These are phyloP conservation scores for Chrysoporthe deuterocubensis DNA, from an alignment of 2,329 filamentous ascomycete genomes.

Conservation along the genomic window DNA sequence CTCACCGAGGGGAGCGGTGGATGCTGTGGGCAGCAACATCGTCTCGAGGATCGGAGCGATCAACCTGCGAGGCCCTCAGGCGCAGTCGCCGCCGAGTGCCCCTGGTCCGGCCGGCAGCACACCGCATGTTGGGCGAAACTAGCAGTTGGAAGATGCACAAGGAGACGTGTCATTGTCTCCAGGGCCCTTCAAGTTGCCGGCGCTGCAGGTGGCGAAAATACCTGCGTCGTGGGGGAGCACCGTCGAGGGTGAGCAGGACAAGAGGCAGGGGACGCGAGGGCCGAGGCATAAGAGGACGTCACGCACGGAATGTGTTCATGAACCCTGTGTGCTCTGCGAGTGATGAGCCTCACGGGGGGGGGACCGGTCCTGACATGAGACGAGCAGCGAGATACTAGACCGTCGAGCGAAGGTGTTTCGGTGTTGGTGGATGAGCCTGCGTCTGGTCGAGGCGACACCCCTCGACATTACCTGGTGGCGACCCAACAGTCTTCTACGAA, in stretches of 20 bases:
- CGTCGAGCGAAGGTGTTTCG: not conserved
- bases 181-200: not conserved
- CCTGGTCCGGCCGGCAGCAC: conserved; percentile 6
- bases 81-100: conserved; percentile 3
- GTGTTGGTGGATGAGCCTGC: not conserved
- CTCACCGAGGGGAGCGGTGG: conserved; percentile 86
- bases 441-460: too few species aligned
- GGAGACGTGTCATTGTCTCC: not conserved
- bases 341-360: too few species aligned
- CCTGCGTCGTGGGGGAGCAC: not conserved
- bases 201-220: not conserved
- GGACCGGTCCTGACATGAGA: not conserved
- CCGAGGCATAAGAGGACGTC: conserved; percentile 1
- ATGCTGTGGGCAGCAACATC: conserved; percentile 89
- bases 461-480: not conserved
- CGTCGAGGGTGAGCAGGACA: not conserved
- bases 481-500: not conserved
- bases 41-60: conserved; percentile 84
- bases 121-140: conserved; percentile 5
- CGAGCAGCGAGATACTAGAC: conserved; percentile 1
- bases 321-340: conserved; percentile 11
- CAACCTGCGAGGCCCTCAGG: conserved; percentile 61
- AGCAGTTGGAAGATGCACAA: not conserved
- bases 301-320: conserved; percentile 12
- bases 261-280: not conserved